Conservation (phyloP, 2,329 filamentous ascomycete genomes). For the Pyricularia pennisetigena region DNA sequence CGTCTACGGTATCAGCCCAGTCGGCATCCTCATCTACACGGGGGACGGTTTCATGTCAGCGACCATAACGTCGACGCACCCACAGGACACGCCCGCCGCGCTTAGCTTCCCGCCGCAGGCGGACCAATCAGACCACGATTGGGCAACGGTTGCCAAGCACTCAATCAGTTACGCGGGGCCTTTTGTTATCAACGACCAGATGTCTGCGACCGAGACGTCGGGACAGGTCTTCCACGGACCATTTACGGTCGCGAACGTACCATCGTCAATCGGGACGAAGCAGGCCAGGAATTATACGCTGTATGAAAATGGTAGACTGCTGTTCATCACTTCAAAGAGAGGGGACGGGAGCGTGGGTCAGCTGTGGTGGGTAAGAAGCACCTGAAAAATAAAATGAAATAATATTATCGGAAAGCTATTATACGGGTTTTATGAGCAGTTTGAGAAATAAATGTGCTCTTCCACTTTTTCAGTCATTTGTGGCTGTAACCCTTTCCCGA, state of each 20-base stretch:
- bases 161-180: slow-evolving; percentile 17
- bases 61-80: slow-evolving; percentile 16
- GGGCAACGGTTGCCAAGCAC: slow-evolving; percentile 17
- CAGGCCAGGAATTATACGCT: slow-evolving; percentile 13
- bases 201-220: slow-evolving; percentile 9
- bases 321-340: slow-evolving; percentile 1
- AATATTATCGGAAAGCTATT: no score
- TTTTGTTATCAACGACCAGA: slow-evolving; percentile 13
- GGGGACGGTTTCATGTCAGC: slow-evolving; percentile 16
- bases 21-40: slow-evolving; percentile 17
- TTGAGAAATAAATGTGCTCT: no score
- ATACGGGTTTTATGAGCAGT: no score
- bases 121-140: slow-evolving; percentile 16
- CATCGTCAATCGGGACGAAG: slow-evolving; percentile 14
- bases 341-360: background rate
- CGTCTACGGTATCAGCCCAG: slow-evolving; percentile 11
- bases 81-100: slow-evolving; percentile 13
- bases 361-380: background rate
- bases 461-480: no score
- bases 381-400: no score
- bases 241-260: slow-evolving; percentile 15
- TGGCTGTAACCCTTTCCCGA: no score
- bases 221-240: slow-evolving; percentile 19
- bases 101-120: slow-evolving; percentile 14
- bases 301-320: slow-evolving; percentile 7